These are phyloP conservation scores for Aspergillus versicolor DNA, from an alignment of 2,329 filamentous ascomycete genomes.

Conservation along the genomic window DNA sequence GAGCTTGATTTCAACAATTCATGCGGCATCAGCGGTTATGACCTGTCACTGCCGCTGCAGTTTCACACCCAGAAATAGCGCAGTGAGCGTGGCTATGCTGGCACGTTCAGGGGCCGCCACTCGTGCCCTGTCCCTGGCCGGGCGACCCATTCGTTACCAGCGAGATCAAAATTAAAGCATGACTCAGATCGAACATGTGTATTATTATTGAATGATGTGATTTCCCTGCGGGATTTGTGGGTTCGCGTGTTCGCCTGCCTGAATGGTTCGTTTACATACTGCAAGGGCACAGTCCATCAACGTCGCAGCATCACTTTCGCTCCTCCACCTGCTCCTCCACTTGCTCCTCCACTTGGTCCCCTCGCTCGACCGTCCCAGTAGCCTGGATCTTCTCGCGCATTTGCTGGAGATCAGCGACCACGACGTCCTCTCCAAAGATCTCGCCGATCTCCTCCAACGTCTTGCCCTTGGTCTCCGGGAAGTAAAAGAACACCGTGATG, in stretches of 20 bases:
- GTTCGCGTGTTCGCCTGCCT: background rate
- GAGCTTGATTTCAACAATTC: background rate
- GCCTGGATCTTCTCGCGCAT: too few species aligned
- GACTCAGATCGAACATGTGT: background rate
- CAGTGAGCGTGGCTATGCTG: background rate
- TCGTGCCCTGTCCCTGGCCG: too few species aligned
- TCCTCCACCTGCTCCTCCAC: too few species aligned
- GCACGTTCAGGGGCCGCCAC: background rate
- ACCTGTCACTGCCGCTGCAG: background rate
- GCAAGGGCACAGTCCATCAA: background rate
- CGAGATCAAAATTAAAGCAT: background rate
- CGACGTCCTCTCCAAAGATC: constrained; percentile 25
- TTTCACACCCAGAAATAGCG: background rate
- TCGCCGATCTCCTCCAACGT: constrained; percentile 21
- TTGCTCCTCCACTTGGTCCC: too few species aligned
- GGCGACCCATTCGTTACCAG: too few species aligned
- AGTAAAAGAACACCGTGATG: constrained; percentile 15
- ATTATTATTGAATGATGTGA: background rate
- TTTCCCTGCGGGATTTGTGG: background rate
- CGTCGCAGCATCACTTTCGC: too few species aligned
- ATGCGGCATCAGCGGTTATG: background rate
- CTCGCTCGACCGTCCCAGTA: too few species aligned
- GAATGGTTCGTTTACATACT: background rate
- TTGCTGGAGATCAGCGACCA: background rate
- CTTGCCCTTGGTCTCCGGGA: constrained; percentile 24